A percentile compares a stretch with the other conserved stretches of the same genome.
These are phyloP conservation scores for Avicennia marina DNA, from an alignment of 257 asterid species.

Conservation along the genomic window DNA sequence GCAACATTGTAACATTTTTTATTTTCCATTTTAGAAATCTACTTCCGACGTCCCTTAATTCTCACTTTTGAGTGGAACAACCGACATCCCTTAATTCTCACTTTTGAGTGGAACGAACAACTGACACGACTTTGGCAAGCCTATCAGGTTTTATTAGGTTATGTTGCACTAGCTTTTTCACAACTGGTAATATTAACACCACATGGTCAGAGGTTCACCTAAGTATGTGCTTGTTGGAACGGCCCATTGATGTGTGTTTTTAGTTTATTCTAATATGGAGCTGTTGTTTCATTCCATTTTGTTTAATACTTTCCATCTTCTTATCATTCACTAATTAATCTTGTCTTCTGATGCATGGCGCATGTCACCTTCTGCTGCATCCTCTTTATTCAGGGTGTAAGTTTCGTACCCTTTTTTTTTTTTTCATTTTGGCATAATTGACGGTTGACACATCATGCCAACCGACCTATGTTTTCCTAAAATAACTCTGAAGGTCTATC, in stretches of 20 bases:
- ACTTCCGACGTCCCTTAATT: no score
- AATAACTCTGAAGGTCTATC: not conserved
- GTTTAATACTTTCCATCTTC: not conserved
- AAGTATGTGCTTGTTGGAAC: no score
- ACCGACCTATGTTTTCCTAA: not conserved
- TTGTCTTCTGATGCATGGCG: conserved; percentile 18
- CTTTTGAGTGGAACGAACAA: no score
- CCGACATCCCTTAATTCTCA: no score
- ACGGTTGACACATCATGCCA: not conserved
- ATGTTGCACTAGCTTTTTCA: not conserved
- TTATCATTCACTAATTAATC: not conserved
- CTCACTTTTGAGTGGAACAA: no score
- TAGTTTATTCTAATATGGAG: not conserved
- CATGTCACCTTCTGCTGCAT: conserved; percentile 18
- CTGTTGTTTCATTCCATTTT: not conserved
- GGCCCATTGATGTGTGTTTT: no score
- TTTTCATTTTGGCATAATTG: conserved; percentile 1
- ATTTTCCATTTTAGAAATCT: no score
- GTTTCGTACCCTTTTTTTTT: conserved; percentile 20
- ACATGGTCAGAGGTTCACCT: not conserved
- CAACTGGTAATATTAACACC: not conserved
- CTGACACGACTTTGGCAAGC: not conserved
- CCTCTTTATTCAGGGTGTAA: conserved; percentile 37
- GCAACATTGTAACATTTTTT: no score
- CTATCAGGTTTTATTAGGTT: no score